Conservation (phyloP, 108 stramenopile genomes). For the Poteriospumella lacustris region DNA sequence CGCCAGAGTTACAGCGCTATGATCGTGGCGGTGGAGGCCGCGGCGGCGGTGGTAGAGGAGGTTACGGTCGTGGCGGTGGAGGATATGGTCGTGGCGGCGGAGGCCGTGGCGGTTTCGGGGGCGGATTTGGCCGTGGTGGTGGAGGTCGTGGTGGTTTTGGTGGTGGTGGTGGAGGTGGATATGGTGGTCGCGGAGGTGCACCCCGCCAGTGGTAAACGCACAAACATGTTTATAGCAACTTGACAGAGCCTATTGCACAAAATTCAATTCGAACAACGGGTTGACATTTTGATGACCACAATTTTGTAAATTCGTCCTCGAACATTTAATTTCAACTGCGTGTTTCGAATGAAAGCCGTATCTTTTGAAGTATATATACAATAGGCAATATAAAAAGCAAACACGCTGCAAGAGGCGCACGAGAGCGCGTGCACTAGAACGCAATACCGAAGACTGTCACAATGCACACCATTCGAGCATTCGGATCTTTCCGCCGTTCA, state of each 20-base stretch:
- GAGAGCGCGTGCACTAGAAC: too few relatives aligned
- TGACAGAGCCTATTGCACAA: too few relatives aligned
- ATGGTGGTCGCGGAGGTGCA: neutral
- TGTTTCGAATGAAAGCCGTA: too few relatives aligned
- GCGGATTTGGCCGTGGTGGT: constrained; percentile 2
- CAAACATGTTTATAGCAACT: too few relatives aligned
- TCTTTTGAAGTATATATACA: too few relatives aligned
- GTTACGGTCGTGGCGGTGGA: constrained; percentile 9
- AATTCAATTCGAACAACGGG: too few relatives aligned
- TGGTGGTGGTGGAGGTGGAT: constrained; percentile 1
- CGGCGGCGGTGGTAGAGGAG: constrained; percentile 20
- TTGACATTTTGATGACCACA: too few relatives aligned
- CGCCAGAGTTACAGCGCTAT: neutral
- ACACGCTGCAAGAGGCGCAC: too few relatives aligned
- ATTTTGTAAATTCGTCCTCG: too few relatives aligned
- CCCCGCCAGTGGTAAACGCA: too few relatives aligned
- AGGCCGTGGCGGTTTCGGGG: constrained; percentile 5
- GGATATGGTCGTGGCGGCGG: constrained; percentile 2
- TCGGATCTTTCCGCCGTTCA: constrained; percentile 27
- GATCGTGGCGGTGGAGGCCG: constrained; percentile 18
- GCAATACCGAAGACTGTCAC: constrained; percentile 18
- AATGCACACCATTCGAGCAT: constrained; percentile 1
- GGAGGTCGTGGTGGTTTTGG: constrained; percentile 19
- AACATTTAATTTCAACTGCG: too few relatives aligned
- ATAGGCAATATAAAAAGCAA: too few relatives aligned